These are phyloP conservation scores for Hansenula sp. DNA, from an alignment of 1,139 yeast genomes.

Conservation along the genomic window DNA sequence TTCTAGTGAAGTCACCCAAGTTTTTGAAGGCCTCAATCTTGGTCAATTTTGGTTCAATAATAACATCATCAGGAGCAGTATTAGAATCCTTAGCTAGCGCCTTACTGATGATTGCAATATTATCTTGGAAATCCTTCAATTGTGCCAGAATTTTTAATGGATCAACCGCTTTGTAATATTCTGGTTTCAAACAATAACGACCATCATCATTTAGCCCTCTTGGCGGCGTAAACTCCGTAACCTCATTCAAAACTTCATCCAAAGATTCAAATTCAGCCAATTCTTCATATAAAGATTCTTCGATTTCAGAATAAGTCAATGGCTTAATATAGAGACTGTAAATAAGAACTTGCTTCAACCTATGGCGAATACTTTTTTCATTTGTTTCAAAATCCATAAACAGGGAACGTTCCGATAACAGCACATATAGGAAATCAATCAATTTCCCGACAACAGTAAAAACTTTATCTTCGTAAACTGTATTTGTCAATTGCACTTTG, in stretches of 20 bases:
- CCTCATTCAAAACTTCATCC: conserved; percentile 34
- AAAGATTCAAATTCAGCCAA: background rate
- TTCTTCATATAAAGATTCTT: conserved; percentile 20
- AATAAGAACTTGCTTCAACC: conserved; percentile 36
- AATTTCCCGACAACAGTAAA: conserved; percentile 48
- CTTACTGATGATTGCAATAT: conserved; percentile 32
- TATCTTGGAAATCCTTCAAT: conserved; percentile 38
- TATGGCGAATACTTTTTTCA: conserved; percentile 25
- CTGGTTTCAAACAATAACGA: conserved; percentile 44
- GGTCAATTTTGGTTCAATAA: conserved; percentile 38
- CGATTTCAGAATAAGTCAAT: conserved; percentile 47
- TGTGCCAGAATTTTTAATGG: conserved; percentile 31
- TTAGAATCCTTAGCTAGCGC: conserved; percentile 31
- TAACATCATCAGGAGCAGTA: conserved; percentile 36
- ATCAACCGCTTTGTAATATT: conserved; percentile 38
- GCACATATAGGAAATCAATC: conserved; percentile 49
- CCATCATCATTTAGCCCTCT: conserved; percentile 54
- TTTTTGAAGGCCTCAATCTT: conserved; percentile 27
- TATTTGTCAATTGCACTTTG: conserved; percentile 30
- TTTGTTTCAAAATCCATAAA: conserved; percentile 32
- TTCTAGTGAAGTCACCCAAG: conserved; percentile 51
- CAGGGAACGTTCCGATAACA: conserved; percentile 51
- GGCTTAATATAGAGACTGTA: conserved; percentile 53
- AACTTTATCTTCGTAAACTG: conserved; percentile 59
- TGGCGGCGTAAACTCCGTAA: conserved; percentile 50